Evolutionary conservation across 1,139 yeast species (phyloP), one percentile per base, ranked within the genome.

Genomic region (Zygosaccharomyces sapae): DNA sequence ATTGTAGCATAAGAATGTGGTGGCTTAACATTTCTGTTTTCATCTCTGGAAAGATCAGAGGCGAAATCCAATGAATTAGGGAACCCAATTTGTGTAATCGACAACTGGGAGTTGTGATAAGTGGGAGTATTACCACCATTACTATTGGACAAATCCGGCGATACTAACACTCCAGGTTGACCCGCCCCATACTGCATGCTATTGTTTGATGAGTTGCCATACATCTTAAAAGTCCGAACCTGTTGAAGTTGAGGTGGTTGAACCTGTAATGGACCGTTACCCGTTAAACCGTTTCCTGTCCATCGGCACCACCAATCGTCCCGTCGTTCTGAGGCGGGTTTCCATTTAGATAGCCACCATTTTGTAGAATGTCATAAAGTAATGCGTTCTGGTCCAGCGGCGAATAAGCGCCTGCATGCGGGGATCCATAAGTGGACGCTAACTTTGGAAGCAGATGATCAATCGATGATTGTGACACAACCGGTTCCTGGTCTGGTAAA

Each of bases 1-100:
- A 92, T 89, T 2, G 97, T 92, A 0, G 98, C 98, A 66, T 92
- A 92, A 22, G 95, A 85, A 65, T 85, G 92, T 1, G 98, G 98
- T 8, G 99, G 99, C 67, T 92, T 92, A 55, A 89, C 83, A 62
- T 90, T 96, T 63, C 84, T 86, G 37, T 95, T 81, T 53, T 88
- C 96, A 62, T 89, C 97, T 53, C 77, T 77, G n/a, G 95, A 84
- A 55, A 89, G 74, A 50, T 71, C 75, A 5, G 68, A 59, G 2
- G 63, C 62, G 43, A 55, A 61, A 52, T 61, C 66, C 29, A 61
- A 45, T 3, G 63, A 55, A 29, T 58, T 58, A 2, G 65, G 65
- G 42, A 62, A 63, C 2, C 58, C 61, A 31, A 43, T 53, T 33
- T 50, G 44, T 4, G 56, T 29, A 25, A 42, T 47, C 30, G 40